phyloP scores from a whole-genome alignment of 306 rosid species.

The Vigna unguiculata region DNA sequence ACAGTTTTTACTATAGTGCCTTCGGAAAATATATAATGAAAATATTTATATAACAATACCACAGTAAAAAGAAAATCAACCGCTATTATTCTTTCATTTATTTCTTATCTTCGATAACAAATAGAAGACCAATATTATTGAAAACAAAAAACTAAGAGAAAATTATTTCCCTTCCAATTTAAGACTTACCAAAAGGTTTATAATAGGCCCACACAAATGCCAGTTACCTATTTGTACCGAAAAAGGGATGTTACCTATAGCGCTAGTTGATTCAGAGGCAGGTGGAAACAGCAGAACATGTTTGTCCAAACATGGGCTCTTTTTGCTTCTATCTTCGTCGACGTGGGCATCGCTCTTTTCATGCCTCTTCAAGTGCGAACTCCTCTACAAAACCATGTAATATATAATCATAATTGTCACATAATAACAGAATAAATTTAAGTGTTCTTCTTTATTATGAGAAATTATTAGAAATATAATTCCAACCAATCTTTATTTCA shows the following conservation, averaged over 20 bases:
- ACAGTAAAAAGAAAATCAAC: not conserved
- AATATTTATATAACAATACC: not conserved
- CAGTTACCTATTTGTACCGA: conserved; percentile 42
- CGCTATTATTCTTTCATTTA: not conserved
- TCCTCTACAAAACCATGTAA: conserved; percentile 44
- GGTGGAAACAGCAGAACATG: conserved; percentile 53
- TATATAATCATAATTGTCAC: not conserved
- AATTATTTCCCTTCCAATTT: not conserved
- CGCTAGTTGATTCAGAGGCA: conserved; percentile 43
- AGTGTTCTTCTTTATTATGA: not conserved
- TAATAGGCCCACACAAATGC: conserved; percentile 2
- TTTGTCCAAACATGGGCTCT: conserved; percentile 57
- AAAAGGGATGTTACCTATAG: conserved; percentile 46
- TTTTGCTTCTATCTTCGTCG: conserved; percentile 32
- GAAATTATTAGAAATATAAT: too few relatives aligned
- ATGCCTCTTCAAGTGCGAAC: conserved; percentile 50
- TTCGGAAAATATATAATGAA: not conserved
- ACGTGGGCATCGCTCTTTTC: conserved; percentile 37
- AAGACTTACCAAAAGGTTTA: not conserved
- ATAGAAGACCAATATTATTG: not conserved
- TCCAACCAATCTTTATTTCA: not conserved
- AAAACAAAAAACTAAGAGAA: not conserved
- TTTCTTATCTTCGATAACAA: not conserved
- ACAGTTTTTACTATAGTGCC: conserved; percentile 21
- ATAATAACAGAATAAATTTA: not conserved